Conservation (phyloP, 495 filamentous ascomycete species). For the Filosporella fistucella region DNA sequence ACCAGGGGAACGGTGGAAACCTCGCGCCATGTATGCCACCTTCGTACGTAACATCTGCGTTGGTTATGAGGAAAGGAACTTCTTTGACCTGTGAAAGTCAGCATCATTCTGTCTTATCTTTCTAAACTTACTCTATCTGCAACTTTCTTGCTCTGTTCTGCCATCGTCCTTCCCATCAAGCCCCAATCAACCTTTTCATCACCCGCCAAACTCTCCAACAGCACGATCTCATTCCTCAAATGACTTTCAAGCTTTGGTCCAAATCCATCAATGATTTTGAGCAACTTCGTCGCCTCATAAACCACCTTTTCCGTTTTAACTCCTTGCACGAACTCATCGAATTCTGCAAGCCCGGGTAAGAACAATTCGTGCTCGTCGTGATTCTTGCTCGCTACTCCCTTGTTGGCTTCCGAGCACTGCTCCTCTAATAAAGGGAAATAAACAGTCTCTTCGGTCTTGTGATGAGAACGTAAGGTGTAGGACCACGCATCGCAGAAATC, state of each 20-base stretch:
- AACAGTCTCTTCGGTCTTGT: constrained; percentile 27
- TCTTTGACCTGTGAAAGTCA: no score
- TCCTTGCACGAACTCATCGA: constrained; percentile 8
- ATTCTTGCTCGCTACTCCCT: constrained; percentile 17
- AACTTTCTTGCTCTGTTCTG: no score
- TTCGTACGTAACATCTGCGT: no score
- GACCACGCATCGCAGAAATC: no score
- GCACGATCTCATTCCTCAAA: constrained; percentile 34
- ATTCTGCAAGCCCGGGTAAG: constrained; percentile 26
- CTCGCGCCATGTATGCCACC: no score
- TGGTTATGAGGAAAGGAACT: no score
- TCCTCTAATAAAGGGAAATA: constrained; percentile 29
- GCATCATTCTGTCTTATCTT: no score
- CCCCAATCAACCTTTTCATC: no score
- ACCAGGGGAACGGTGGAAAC: no score
- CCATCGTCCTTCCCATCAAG: no score
- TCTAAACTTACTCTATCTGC: no score
- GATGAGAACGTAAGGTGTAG: no score
- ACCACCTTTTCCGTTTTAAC: not conserved
- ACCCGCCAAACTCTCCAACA: constrained; percentile 19
- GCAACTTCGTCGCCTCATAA: constrained; percentile 24
- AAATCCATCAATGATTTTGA: constrained; percentile 35
- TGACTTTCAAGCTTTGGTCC: constrained; percentile 29
- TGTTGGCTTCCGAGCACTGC: constrained; percentile 10
- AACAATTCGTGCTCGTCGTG: constrained; percentile 26